phyloP scores from a whole-genome alignment of 345 rosid species.

The Corymbia maculata region DNA sequence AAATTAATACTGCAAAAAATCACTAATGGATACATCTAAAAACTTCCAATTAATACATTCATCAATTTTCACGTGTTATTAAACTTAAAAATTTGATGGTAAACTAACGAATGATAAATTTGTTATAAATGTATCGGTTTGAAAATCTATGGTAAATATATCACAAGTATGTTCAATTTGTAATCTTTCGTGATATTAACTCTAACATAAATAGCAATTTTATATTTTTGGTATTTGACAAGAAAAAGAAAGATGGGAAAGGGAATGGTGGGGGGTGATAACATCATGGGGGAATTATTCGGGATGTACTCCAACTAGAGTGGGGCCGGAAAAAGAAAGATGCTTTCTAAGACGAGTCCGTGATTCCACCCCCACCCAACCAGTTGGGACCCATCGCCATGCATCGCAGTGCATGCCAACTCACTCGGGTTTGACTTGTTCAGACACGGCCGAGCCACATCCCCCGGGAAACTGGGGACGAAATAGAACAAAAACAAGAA shows the following conservation, averaged over 20 bases:
- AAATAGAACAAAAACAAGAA: neutral
- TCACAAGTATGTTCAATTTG: too few relatives aligned
- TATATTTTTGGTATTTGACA: neutral
- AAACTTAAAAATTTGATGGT: too few relatives aligned
- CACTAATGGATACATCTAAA: too few relatives aligned
- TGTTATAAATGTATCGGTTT: too few relatives aligned
- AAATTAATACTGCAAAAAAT: too few relatives aligned
- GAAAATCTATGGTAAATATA: too few relatives aligned
- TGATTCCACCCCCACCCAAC: neutral
- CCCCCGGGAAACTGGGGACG: neutral
- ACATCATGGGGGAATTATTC: neutral
- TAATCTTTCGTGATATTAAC: too few relatives aligned
- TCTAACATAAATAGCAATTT: neutral
- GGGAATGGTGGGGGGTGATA: neutral
- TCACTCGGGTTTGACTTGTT: neutral
- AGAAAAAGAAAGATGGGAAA: neutral
- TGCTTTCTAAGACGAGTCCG: neutral
- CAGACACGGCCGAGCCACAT: neutral
- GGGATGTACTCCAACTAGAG: neutral
- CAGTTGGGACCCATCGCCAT: neutral
- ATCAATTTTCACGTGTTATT: too few relatives aligned
- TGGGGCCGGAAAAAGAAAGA: neutral
- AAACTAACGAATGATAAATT: too few relatives aligned
- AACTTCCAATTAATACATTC: too few relatives aligned
- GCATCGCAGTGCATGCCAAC: neutral